These are phyloP conservation scores for Apiospora marii DNA, from an alignment of 2,329 filamentous ascomycete species.

Conservation along the genomic window DNA sequence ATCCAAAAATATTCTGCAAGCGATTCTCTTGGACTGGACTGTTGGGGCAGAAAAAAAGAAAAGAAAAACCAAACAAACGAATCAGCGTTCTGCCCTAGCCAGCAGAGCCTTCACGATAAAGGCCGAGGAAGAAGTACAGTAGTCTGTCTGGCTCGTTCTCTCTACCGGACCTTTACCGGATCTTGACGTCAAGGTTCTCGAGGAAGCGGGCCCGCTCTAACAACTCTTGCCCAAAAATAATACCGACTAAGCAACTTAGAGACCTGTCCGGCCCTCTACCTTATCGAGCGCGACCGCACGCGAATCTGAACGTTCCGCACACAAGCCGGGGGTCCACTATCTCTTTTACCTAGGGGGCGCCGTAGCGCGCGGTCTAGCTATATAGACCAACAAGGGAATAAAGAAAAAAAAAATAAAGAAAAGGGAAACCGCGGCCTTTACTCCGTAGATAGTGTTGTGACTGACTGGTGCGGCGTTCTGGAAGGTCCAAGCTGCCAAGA, in stretches of 20 bases:
- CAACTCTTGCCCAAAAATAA: neutral
- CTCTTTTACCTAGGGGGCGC: neutral
- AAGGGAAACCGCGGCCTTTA: neutral
- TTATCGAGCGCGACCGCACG: neutral
- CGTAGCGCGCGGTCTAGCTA: conserved; percentile 12
- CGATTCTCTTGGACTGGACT: neutral
- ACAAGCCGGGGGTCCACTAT: neutral
- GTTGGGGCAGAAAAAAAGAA: neutral
- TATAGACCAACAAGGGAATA: neutral
- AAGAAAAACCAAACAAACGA: neutral
- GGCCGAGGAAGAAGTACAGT: neutral
- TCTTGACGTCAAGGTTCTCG: conserved; percentile 16
- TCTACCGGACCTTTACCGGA: neutral
- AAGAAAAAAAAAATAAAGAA: neutral
- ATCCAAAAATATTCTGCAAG: neutral
- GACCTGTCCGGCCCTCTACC: neutral
- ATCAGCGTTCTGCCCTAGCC: neutral
- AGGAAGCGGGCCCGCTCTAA: neutral
- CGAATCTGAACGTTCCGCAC: neutral
- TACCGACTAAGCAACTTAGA: neutral
- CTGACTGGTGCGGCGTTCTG: neutral
- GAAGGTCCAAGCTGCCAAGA: neutral
- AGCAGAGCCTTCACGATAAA: neutral
- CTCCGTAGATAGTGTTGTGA: neutral
- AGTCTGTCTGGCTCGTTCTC: neutral